Percentiles rank a stretch among this genome's conserved stretches.
These are phyloP conservation scores for Xylaria arbuscula DNA, from an alignment of 2,329 filamentous ascomycete species.

Conservation along the genomic window DNA sequence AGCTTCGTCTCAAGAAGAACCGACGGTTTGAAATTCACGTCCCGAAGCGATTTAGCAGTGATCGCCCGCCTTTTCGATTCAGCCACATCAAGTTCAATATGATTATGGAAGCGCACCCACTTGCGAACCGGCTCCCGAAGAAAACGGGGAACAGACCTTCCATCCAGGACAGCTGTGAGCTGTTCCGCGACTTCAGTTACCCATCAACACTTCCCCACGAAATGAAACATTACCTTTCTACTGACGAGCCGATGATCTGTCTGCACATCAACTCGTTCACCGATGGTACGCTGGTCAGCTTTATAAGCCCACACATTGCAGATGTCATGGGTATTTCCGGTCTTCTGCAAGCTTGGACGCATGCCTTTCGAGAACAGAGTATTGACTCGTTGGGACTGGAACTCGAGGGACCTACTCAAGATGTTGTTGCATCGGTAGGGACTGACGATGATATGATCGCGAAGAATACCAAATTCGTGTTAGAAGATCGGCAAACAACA, in stretches of 20 bases:
- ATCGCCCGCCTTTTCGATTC: slow-evolving; percentile 10
- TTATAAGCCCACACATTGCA: slow-evolving; percentile 25
- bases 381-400: background rate
- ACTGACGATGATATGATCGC: background rate
- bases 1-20: background rate
- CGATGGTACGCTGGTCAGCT: slow-evolving; percentile 25
- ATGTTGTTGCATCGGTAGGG: slow-evolving; percentile 9
- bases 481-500: slow-evolving; percentile 8
- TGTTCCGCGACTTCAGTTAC: slow-evolving; percentile 18
- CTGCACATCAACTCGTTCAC: slow-evolving; percentile 29
- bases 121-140: background rate
- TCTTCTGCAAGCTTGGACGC: slow-evolving; percentile 9
- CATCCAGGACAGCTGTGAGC: slow-evolving; percentile 14
- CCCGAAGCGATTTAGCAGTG: background rate
- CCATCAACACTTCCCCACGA: slow-evolving; percentile 23
- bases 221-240: slow-evolving; percentile 30
- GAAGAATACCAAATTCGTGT: background rate
- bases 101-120: background rate
- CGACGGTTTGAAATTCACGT: slow-evolving; percentile 8
- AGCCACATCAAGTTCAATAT: background rate
- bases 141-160: slow-evolving; percentile 10
- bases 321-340: slow-evolving; percentile 13
- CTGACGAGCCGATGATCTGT: slow-evolving; percentile 31
- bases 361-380: background rate
- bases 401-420: background rate